Base-by-base conservation (phyloP, 176 grass and related monocot genomes). In the Pontederia crassipes region DNA sequence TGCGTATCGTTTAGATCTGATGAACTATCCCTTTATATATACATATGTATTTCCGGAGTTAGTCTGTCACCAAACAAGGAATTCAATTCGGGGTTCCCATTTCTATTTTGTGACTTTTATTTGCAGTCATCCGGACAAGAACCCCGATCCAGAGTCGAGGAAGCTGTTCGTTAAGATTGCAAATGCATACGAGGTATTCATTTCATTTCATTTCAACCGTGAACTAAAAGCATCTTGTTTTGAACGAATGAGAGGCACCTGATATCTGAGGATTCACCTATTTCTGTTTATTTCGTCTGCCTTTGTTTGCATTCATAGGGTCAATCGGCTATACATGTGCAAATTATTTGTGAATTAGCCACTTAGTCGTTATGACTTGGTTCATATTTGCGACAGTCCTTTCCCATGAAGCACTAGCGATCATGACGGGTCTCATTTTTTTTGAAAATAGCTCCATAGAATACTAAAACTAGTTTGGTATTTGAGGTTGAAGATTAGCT, bases 111-210 rank as follows among this genome's bases (percentile, higher is more conserved):
- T 28, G 46, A 26, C 50, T 47, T 17, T 18, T 48, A 32, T 35
- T 14, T 63, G 58, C 72, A 89, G 90, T 70, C 92, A 96, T 71
- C 92, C 92, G 3, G 92, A 96, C 78, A 96, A 96, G 76, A 96
- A 88, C 54, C 78, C 92, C 0, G 92, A 96, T 75, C 92, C 92
- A 2, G 86, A 96, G 54, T 96, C 92, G 2, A 80, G 72, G 49
- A 90, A 89, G 78, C 83, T 88, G 40, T 96, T 96, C 55, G 74
- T 96, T 26, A 96, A 96, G 75, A 79, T 96, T 32, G 86, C 92
- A 62, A 96, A 88, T 76, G 86, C 92, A 7, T 96, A 96, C 73
- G 86, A 96, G 86, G 83, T 95, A 17, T 58, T 55, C 9, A 26
- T 49, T 28, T 49, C 29, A 14, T 48, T 8, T 61, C 47, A 2